Evolutionary conservation across 352 stramenopile species (phyloP).

Genomic region (Globisporangium canariense): DNA sequence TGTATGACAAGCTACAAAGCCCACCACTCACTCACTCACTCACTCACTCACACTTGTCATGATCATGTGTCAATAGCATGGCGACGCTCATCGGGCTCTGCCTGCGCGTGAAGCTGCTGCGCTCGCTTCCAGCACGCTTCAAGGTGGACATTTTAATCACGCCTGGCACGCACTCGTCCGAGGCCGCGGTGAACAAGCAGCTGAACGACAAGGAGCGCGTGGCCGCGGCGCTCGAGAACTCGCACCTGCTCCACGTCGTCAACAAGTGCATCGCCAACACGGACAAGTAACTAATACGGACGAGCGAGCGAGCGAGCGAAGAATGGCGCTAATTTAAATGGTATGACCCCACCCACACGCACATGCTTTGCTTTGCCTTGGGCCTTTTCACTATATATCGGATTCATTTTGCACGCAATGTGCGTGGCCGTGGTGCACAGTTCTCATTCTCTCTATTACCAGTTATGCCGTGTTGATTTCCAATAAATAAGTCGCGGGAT

Average conservation of each 20-base stretch:
- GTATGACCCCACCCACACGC: not conserved
- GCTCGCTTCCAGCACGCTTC: slow-evolving; percentile 91
- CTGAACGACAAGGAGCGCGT: slow-evolving; percentile 97
- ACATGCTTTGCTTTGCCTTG: not conserved
- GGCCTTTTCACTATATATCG: not conserved
- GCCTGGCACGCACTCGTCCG: slow-evolving; percentile 92
- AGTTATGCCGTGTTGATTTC: not conserved
- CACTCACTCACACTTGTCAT: not conserved
- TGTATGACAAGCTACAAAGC: not conserved
- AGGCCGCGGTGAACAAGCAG: slow-evolving; percentile 97
- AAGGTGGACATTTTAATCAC: slow-evolving; percentile 94
- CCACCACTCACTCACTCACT: not conserved
- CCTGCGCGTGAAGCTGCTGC: slow-evolving; percentile 94
- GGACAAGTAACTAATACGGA: slow-evolving; percentile 50
- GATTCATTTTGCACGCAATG: too few species aligned
- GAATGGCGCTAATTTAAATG: slow-evolving; percentile 9
- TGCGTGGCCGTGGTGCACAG: too few species aligned
- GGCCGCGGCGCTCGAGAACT: slow-evolving; percentile 94
- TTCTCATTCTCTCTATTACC: not conserved
- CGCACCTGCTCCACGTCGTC: slow-evolving; percentile 93
- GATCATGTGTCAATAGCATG: slow-evolving; percentile 65
- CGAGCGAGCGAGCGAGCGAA: not conserved
- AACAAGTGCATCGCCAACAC: slow-evolving; percentile 95
- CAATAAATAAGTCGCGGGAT: not conserved
- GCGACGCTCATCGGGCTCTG: slow-evolving; percentile 96